A percentile compares a stretch with the other conserved stretches of the same genome.
Conservation (phyloP, 2,329 filamentous ascomycete species). For the Botrytis porri region DNA sequence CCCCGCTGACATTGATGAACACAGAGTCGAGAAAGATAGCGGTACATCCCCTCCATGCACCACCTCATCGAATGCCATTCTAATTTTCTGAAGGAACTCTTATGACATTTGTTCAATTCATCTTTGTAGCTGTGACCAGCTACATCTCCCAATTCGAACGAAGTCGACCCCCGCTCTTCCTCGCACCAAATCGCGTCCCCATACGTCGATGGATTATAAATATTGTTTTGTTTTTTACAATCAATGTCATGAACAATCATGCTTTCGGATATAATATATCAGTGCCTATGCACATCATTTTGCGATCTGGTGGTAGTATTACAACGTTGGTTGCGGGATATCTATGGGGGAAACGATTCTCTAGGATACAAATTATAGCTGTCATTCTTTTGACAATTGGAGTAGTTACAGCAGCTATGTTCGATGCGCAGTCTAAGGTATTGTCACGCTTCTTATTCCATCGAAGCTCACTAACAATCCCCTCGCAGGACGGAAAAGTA, state of each 20-base stretch:
- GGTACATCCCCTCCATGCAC: constrained; percentile 50
- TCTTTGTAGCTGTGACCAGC: constrained; percentile 76
- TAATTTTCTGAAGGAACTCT: constrained; percentile 61
- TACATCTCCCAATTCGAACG: constrained; percentile 72
- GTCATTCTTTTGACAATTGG: constrained; percentile 82
- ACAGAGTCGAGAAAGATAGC: constrained; percentile 76
- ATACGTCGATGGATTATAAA: constrained; percentile 83
- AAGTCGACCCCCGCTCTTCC: constrained; percentile 64
- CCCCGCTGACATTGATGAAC: constrained; percentile 28
- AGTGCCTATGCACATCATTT: constrained; percentile 93
- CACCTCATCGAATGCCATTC: constrained; percentile 14
- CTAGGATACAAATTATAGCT: constrained; percentile 72
- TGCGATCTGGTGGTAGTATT: constrained; percentile 91
- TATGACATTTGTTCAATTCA: constrained; percentile 84
- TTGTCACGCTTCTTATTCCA: neutral
- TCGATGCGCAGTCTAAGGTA: constrained; percentile 83
- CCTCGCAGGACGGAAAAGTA: constrained; percentile 29
- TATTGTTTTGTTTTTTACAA: constrained; percentile 84
- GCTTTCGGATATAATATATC: constrained; percentile 97
- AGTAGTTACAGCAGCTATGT: constrained; percentile 84
- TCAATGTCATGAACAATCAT: constrained; percentile 96
- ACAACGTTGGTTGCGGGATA: constrained; percentile 92
- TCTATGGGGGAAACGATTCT: constrained; percentile 81
- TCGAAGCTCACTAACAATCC: constrained; percentile 23
- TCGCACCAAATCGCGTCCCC: constrained; percentile 76